Conservation (phyloP, 106 monocot species). For the Phalaenopsis aphrodite region DNA sequence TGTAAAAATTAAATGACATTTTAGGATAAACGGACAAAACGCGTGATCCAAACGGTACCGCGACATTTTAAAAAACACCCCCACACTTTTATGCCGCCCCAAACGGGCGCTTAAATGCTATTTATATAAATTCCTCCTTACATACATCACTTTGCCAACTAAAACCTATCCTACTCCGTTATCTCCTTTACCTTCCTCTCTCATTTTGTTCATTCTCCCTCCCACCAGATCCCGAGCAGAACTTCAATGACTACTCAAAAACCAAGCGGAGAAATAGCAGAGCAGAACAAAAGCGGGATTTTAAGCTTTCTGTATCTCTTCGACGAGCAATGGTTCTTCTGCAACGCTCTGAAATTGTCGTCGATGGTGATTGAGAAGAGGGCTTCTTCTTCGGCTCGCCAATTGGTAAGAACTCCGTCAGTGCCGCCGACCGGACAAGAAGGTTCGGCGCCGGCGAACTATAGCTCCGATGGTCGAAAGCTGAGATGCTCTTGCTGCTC, state of each 20-base stretch:
- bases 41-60: no score
- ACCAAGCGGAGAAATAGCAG: not conserved
- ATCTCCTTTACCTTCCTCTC: no score
- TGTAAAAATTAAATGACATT: no score
- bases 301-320: constrained; percentile 22
- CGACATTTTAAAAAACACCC: no score
- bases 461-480: not conserved
- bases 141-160: not conserved
- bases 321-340: constrained; percentile 66
- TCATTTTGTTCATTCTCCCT: no score
- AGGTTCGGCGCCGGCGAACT: not conserved
- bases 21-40: no score
- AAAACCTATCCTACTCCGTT: not conserved
- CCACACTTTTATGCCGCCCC: no score
- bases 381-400: not conserved
- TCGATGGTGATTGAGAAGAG: not conserved
- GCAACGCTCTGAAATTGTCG: constrained; percentile 16
- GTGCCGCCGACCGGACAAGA: constrained; percentile 7
- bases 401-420: constrained; percentile 25
- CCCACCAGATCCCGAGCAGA: not conserved
- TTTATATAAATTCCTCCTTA: no score
- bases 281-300: not conserved
- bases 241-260: not conserved
- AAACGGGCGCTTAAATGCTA: no score
- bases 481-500: constrained; percentile 21